These are phyloP conservation scores for Cercospora zeina DNA, from an alignment of 2,329 filamentous ascomycete species.

Conservation along the genomic window DNA sequence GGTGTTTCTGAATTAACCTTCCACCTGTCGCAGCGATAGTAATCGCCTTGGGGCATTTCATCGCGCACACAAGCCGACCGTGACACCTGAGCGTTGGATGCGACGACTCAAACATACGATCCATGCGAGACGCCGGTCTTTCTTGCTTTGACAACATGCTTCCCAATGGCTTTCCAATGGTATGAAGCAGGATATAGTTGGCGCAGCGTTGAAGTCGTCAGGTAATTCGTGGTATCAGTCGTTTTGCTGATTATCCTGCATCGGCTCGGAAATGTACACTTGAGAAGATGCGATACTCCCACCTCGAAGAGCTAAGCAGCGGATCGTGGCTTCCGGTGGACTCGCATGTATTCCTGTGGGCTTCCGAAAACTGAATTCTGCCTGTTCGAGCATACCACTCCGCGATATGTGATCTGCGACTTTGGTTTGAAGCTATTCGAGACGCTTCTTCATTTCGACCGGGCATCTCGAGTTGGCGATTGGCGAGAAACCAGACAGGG, in stretches of 20 bases:
- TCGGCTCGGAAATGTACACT: constrained; percentile 30
- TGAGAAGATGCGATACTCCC: constrained; percentile 34
- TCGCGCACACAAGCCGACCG: background rate
- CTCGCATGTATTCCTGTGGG: background rate
- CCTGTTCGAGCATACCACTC: constrained; percentile 43
- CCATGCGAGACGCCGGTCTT: background rate
- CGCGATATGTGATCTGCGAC: constrained; percentile 37
- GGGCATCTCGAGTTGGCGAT: constrained; percentile 29
- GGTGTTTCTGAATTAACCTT: constrained; percentile 44
- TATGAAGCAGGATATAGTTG: constrained; percentile 46
- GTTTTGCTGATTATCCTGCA: constrained; percentile 43
- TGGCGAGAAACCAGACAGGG: no score
- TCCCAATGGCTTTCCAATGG: constrained; percentile 50
- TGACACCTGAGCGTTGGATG: background rate
- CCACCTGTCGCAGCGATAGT: constrained; percentile 29
- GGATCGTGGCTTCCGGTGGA: constrained; percentile 33
- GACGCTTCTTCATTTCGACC: constrained; percentile 27
- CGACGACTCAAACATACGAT: background rate
- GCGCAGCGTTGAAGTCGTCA: constrained; percentile 31
- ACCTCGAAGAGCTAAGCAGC: constrained; percentile 33
- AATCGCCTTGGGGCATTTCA: background rate
- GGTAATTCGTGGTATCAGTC: constrained; percentile 39
- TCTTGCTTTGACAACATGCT: constrained; percentile 40
- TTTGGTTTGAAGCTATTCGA: constrained; percentile 38
- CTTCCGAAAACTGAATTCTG: constrained; percentile 23